Conservation (phyloP, 2,329 filamentous ascomycete species). For the Alternaria gansuensis region DNA sequence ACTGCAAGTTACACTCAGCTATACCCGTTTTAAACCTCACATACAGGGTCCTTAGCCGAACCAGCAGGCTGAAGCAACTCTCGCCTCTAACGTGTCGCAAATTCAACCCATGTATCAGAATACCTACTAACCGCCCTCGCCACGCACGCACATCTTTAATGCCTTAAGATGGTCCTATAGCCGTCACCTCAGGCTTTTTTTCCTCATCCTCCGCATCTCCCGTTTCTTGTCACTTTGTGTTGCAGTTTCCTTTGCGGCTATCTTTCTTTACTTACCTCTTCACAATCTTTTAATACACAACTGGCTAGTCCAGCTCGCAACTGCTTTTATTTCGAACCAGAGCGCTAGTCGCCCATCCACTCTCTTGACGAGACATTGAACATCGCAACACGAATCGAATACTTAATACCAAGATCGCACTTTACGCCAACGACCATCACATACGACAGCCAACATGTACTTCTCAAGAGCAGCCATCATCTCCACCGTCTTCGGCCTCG, state of each 20-base stretch:
- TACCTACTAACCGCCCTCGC: constrained; percentile 39
- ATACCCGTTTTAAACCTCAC: constrained; percentile 25
- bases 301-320: constrained; percentile 51
- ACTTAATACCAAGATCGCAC: constrained; percentile 32
- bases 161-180: constrained; percentile 50
- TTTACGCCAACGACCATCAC: constrained; percentile 13
- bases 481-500: constrained; percentile 44
- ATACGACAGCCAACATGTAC: constrained; percentile 40
- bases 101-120: constrained; percentile 46
- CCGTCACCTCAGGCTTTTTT: constrained; percentile 47
- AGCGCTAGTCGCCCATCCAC: constrained; percentile 52
- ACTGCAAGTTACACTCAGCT: background rate
- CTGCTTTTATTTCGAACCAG: constrained; percentile 16
- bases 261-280: constrained; percentile 39
- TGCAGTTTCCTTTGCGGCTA: constrained; percentile 44
- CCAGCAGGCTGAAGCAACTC: constrained; percentile 49
- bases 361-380: constrained; percentile 36
- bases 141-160: constrained; percentile 44
- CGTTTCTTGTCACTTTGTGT: constrained; percentile 35
- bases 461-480: constrained; percentile 47
- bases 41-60: constrained; percentile 35
- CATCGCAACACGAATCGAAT: constrained; percentile 28
- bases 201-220: constrained; percentile 42
- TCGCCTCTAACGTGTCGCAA: constrained; percentile 51
- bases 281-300: constrained; percentile 46